Base-by-base conservation (phyloP, 768 basidiomycete genomes). In the Phylloporus sp. region DNA sequence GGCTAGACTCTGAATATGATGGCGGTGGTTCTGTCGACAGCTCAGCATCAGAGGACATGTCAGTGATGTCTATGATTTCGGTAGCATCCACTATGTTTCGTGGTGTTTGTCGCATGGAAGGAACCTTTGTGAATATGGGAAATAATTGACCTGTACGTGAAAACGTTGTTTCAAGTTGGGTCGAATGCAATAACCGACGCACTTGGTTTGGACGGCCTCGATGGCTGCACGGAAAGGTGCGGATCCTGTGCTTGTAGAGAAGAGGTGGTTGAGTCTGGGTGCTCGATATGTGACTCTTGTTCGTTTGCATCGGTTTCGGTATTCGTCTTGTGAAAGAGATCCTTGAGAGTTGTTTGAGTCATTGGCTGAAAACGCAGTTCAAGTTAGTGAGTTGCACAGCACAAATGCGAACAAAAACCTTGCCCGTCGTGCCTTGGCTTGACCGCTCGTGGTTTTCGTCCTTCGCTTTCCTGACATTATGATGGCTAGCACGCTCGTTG, bases 261-360 rank as follows among this genome's bases (percentile, higher is more conserved):
- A 27, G 26, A 34, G 5, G 41, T 2, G 5, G 14, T 38, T 5
- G 28, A 34, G 23, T 34, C 42, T 13, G 33, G 24, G n/a, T 38
- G 24, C 33, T 50, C 42, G 24, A 11, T 5, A 9, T 33, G 29
- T 38, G 18, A 14, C 14, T 42, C 49, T n/a, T 50, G 50, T 26
- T 14, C 26, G 22, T 47, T 43, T 21, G 1, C 41, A 3, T 32
- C 22, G 1, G 5, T 17, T 0, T 40, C 22, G 2, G 50, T 17
- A 21, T 54, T 42, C 3, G 47, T 54, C 45, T 29, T 59, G 52
- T 44, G 58, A 44, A 65, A 60, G 50, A 49, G 57, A 18, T 57
- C 55, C 29, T 51, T 52, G 6, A 69, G 55, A 17, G 64, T 66
- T 40, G 55, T 60, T 33, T 69, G 67, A 28, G 44, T 49, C 11